Evolutionary conservation across 495 filamentous ascomycete genomes (phyloP).

Genomic region (Usnea hakonensis): DNA sequence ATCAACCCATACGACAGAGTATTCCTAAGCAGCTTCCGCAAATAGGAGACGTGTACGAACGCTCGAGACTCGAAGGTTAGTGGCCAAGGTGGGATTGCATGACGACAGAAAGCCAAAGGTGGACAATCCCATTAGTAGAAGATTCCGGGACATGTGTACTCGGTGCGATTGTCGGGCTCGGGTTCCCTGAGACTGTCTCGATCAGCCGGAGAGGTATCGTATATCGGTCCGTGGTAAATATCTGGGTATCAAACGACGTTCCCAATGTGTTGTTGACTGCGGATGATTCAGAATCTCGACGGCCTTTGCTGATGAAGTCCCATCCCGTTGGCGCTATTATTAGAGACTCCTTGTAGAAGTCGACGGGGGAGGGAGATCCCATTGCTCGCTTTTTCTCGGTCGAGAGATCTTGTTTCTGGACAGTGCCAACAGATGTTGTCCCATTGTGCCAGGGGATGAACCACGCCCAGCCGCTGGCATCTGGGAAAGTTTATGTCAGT

Average conservation of each 20-base stretch:
- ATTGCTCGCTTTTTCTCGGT: slow-evolving; percentile 26
- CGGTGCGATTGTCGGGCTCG: neutral
- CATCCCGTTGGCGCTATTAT: slow-evolving; percentile 18
- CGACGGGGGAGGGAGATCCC: slow-evolving; percentile 19
- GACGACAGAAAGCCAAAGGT: neutral
- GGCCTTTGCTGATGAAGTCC: neutral
- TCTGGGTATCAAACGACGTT: neutral
- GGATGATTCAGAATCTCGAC: neutral
- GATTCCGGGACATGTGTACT: neutral
- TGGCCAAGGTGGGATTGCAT: neutral
- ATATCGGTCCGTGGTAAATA: slow-evolving; percentile 1
- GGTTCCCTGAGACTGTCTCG: neutral
- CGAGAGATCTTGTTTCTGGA: slow-evolving; percentile 26
- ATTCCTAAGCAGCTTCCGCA: neutral
- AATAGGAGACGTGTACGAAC: neutral
- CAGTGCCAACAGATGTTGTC: slow-evolving; percentile 28
- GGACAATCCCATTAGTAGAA: no score
- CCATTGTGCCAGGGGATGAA: slow-evolving; percentile 27
- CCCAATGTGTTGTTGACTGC: neutral
- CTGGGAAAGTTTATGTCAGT: no score
- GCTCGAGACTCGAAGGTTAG: neutral
- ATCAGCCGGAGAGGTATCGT: neutral
- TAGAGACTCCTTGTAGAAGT: slow-evolving; percentile 35
- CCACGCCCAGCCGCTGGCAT: slow-evolving; percentile 32
- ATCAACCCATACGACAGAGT: neutral